Evolutionary conservation across 129 eudicot genomes (phyloP).

Genomic region (Sambucus nigra): DNA sequence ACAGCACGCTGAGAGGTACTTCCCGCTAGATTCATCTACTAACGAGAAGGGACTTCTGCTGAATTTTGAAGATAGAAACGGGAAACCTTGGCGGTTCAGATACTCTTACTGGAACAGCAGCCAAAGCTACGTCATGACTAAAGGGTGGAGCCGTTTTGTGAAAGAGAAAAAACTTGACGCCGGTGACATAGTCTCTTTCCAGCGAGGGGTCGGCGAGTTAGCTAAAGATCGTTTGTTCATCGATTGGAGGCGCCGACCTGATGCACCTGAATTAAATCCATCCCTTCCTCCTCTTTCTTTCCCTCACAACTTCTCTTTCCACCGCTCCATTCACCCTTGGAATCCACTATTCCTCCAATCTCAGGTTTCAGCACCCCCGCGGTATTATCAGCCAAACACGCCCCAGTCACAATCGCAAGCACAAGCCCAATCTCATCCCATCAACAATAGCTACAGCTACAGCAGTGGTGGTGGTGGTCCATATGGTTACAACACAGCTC

Average conservation of each 20-base stretch:
- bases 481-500: slow-evolving; percentile 17
- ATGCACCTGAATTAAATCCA: slow-evolving; percentile 22
- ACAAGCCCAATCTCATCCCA: slow-evolving; percentile 8
- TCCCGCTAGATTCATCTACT: slow-evolving; percentile 69
- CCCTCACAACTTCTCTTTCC: slow-evolving; percentile 8
- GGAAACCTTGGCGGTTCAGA: slow-evolving; percentile 87
- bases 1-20: slow-evolving; percentile 90
- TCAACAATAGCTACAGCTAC: slow-evolving; percentile 22
- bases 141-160: slow-evolving; percentile 95
- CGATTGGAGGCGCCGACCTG: slow-evolving; percentile 90
- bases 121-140: slow-evolving; percentile 97
- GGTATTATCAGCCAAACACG: slow-evolving; percentile 1
- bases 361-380: slow-evolving; percentile 1
- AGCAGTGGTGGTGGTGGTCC: slow-evolving; percentile 10
- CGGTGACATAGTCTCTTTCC: slow-evolving; percentile 85
- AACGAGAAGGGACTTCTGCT: slow-evolving; percentile 67
- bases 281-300: neutral
- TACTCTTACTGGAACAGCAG: slow-evolving; percentile 97
- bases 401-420: neutral
- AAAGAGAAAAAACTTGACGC: slow-evolving; percentile 87
- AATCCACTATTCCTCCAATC: slow-evolving; percentile 38
- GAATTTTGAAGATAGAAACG: slow-evolving; percentile 75
- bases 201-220: slow-evolving; percentile 61
- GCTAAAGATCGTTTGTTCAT: slow-evolving; percentile 66
- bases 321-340: slow-evolving; percentile 41